These are phyloP conservation scores for Karstenula rhodostoma DNA, from an alignment of 2,329 filamentous ascomycete species.

Conservation along the genomic window DNA sequence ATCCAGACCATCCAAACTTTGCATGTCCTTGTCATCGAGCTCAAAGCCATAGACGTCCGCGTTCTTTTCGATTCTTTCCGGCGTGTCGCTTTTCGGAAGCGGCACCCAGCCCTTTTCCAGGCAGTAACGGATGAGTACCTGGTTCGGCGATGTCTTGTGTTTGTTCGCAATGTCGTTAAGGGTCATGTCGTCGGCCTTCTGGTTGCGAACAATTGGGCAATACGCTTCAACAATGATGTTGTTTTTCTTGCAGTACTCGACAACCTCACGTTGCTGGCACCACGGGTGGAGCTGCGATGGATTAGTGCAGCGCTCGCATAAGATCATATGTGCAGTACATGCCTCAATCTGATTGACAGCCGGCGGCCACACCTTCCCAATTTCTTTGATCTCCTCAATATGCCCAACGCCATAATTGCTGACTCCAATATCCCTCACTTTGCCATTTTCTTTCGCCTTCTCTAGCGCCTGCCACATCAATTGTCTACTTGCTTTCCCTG, in stretches of 20 bases:
- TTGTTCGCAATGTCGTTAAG: constrained; percentile 73
- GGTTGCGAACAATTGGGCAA: constrained; percentile 72
- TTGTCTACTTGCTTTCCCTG: constrained; percentile 63
- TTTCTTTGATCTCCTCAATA: constrained; percentile 72
- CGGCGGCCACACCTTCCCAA: constrained; percentile 73
- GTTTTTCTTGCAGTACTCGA: constrained; percentile 65
- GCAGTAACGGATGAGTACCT: constrained; percentile 82
- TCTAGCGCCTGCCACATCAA: constrained; percentile 73
- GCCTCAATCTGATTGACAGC: constrained; percentile 78
- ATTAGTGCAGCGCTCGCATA: constrained; percentile 5
- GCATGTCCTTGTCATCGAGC: constrained; percentile 47
- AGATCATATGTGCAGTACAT: constrained; percentile 31
- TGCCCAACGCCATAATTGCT: constrained; percentile 75
- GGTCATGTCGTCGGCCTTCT: constrained; percentile 74
- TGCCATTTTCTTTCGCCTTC: constrained; percentile 66
- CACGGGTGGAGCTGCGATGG: constrained; percentile 71
- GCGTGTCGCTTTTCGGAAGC: constrained; percentile 51
- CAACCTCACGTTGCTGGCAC: constrained; percentile 70
- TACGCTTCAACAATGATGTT: constrained; percentile 70
- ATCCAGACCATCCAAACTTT: constrained; percentile 44
- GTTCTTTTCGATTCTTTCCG: constrained; percentile 45
- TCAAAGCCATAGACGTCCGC: constrained; percentile 48
- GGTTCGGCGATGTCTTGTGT: constrained; percentile 76
- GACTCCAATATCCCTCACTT: constrained; percentile 72
- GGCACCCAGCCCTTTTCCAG: constrained; percentile 71